These are phyloP conservation scores for Castanospermum australe DNA, from an alignment of 306 rosid species.

Conservation along the genomic window DNA sequence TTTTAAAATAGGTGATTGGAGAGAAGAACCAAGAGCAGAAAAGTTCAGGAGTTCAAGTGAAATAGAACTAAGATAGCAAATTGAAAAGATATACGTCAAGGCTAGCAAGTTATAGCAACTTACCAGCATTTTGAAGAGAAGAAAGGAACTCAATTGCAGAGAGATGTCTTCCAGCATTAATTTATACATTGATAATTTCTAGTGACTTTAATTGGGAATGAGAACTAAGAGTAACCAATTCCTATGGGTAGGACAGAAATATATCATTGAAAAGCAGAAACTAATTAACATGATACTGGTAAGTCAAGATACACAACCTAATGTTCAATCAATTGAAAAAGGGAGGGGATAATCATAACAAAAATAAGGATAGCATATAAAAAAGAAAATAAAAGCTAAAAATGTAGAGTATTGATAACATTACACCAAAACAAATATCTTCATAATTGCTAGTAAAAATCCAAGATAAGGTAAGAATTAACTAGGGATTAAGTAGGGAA, in stretches of 20 bases:
- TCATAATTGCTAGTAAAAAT: neutral
- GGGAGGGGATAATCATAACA: neutral
- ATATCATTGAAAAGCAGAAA: neutral
- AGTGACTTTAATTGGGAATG: slow-evolving; percentile 68
- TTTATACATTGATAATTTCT: slow-evolving; percentile 58
- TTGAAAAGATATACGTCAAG: neutral
- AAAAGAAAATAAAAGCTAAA: neutral
- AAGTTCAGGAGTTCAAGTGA: slow-evolving; percentile 59
- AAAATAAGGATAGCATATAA: neutral
- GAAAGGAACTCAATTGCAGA: slow-evolving; percentile 85
- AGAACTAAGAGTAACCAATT: slow-evolving; percentile 78
- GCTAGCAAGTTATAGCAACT: slow-evolving; percentile 22
- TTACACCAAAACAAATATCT: neutral
- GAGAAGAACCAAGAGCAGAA: neutral
- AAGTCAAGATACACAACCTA: neutral
- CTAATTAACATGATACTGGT: neutral
- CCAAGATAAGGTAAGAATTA: too few species aligned
- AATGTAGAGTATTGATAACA: neutral
- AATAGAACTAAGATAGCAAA: slow-evolving; percentile 20
- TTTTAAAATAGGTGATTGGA: neutral
- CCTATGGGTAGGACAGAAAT: slow-evolving; percentile 41
- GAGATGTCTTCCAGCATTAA: slow-evolving; percentile 86
- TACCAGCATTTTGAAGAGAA: slow-evolving; percentile 63
- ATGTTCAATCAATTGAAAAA: neutral
- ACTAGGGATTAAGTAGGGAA: too few species aligned